These are phyloP conservation scores for Suillus clintonianus DNA, from an alignment of 768 basidiomycete genomes.

Conservation along the genomic window DNA sequence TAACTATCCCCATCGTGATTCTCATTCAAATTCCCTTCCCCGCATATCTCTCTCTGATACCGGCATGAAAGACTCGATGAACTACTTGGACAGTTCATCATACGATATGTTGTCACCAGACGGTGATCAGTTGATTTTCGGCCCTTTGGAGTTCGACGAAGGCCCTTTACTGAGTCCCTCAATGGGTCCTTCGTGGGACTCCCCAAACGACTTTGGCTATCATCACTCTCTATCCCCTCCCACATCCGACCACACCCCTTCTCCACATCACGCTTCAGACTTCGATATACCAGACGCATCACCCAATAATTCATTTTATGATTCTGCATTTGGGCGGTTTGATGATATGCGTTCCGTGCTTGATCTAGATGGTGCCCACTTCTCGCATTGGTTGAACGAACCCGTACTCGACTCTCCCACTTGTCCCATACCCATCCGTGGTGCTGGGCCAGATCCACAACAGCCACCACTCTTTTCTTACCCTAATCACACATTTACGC, in stretches of 20 bases:
- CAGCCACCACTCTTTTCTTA: constrained; percentile 51
- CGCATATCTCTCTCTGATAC: constrained; percentile 16
- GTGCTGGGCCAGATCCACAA: constrained; percentile 42
- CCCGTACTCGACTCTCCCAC: constrained; percentile 48
- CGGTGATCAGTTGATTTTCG: constrained; percentile 36
- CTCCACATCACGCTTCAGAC: constrained; percentile 41
- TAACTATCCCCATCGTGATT: constrained; percentile 38
- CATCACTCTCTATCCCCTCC: constrained; percentile 43
- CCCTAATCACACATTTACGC: constrained; percentile 48
- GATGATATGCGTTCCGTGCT: constrained; percentile 35
- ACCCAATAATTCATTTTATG: constrained; percentile 37
- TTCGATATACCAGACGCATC: constrained; percentile 44
- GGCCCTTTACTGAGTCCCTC: constrained; percentile 24
- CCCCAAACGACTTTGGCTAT: constrained; percentile 35
- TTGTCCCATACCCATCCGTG: constrained; percentile 66
- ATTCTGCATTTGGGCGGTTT: constrained; percentile 31
- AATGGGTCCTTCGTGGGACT: constrained; percentile 24
- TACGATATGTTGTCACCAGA: constrained; percentile 40
- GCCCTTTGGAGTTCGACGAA: constrained; percentile 36
- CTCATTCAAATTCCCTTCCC: constrained; percentile 23
- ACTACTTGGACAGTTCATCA: constrained; percentile 44
- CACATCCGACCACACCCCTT: constrained; percentile 39
- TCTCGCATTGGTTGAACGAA: constrained; percentile 68
- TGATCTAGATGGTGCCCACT: constrained; percentile 44
- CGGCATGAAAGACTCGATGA: constrained; percentile 33